These are phyloP conservation scores for Chloris gayana DNA, from an alignment of 176 grass and related monocot genomes.

Conservation along the genomic window DNA sequence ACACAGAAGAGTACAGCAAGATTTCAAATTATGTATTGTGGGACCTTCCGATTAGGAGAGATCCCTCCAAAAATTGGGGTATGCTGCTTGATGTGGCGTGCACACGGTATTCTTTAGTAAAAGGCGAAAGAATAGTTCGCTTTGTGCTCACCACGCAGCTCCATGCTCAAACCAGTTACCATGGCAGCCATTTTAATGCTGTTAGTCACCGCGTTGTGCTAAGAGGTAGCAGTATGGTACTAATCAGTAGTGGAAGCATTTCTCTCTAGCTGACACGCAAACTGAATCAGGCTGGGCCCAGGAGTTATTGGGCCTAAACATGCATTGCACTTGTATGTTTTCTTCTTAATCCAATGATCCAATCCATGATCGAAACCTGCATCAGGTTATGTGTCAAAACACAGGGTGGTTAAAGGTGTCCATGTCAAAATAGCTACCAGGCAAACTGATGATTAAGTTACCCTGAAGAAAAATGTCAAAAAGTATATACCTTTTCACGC, in stretches of 20 bases:
- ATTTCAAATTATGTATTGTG: background rate
- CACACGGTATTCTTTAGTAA: slow-evolving; percentile 81
- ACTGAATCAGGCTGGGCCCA: background rate
- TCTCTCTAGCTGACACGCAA: background rate
- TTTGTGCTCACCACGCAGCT: slow-evolving; percentile 40
- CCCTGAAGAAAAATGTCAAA: background rate
- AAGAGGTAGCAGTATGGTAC: background rate
- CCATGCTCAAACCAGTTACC: background rate
- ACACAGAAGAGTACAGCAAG: background rate
- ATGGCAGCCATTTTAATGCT: background rate
- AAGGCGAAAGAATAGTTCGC: slow-evolving; percentile 77
- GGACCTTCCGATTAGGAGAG: background rate
- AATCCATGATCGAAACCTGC: background rate
- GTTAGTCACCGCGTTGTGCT: background rate
- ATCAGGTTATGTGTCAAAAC: background rate
- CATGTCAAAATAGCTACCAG: background rate
- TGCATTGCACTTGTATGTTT: background rate
- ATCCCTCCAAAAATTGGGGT: slow-evolving; percentile 28
- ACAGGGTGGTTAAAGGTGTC: too few species aligned
- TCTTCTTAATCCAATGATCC: too few species aligned
- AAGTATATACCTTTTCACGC: background rate
- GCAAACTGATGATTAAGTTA: background rate
- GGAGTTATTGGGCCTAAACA: background rate
- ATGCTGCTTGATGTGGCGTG: slow-evolving; percentile 35
- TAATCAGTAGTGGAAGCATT: background rate